Conservation (phyloP, 192 early-diverging fungal genomes). For the Dissophora globulifera region DNA sequence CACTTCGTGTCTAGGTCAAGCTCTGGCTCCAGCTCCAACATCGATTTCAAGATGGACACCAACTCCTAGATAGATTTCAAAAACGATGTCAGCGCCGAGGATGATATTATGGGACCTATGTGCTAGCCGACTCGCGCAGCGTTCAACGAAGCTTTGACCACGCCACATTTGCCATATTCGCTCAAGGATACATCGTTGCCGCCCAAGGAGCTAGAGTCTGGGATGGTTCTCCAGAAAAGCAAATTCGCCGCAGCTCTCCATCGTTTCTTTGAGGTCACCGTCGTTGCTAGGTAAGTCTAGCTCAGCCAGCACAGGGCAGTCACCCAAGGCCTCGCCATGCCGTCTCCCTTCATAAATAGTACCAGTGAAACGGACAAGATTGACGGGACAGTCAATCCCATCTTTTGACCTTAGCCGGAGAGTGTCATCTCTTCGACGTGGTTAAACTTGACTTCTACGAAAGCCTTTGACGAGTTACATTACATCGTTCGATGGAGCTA, state of each 20-base stretch:
- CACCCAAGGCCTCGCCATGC: too few species aligned
- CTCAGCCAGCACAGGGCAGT: too few species aligned
- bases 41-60: too few species aligned
- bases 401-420: constrained; percentile 40
- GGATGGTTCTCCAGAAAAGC: constrained; percentile 17
- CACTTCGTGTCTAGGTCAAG: too few species aligned
- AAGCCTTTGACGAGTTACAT: constrained; percentile 56
- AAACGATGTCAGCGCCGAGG: not conserved
- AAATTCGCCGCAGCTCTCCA: not conserved
- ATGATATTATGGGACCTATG: not conserved
- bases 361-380: too few species aligned
- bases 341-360: constrained; percentile 60
- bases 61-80: constrained; percentile 6
- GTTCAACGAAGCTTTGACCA: constrained; percentile 20
- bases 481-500: constrained; percentile 55
- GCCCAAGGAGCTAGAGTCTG: constrained; percentile 21
- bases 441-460: constrained; percentile 63
- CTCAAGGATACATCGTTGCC: too few species aligned
- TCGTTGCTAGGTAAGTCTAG: not conserved
- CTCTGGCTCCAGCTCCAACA: too few species aligned
- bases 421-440: constrained; percentile 52
- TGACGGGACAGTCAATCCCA: constrained; percentile 71
- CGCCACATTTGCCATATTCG: constrained; percentile 52
- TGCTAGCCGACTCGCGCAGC: constrained; percentile 24
- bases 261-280: constrained; percentile 10